These are phyloP conservation scores for Xylariaceae sp. DNA, from an alignment of 2,329 filamentous ascomycete species.

Conservation along the genomic window DNA sequence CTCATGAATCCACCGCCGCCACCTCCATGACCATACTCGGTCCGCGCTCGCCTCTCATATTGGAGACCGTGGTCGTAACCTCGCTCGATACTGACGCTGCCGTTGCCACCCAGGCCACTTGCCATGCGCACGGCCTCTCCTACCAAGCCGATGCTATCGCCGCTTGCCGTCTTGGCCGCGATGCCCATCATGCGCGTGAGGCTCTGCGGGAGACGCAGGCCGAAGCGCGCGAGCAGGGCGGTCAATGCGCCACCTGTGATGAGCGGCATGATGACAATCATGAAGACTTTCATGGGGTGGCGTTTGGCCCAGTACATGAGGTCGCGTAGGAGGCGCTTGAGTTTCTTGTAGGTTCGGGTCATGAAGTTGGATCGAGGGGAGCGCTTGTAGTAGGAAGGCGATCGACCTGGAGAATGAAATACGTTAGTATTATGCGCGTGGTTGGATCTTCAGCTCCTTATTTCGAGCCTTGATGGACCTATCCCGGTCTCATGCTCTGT, in stretches of 20 bases:
- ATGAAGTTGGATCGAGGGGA: constrained; percentile 79
- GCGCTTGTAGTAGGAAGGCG: constrained; percentile 70
- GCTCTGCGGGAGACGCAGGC: constrained; percentile 66
- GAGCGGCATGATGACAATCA: constrained; percentile 82
- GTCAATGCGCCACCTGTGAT: constrained; percentile 78
- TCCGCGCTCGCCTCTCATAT: constrained; percentile 36
- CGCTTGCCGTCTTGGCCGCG: constrained; percentile 46
- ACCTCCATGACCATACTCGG: constrained; percentile 33
- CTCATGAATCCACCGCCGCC: constrained; percentile 30
- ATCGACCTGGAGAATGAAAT: constrained; percentile 40
- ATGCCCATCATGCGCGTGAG: constrained; percentile 57
- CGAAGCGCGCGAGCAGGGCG: constrained; percentile 73
- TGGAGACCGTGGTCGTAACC: constrained; percentile 31
- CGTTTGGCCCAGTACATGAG: constrained; percentile 76
- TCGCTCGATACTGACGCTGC: constrained; percentile 30
- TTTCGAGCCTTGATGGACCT: no score
- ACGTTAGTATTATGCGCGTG: constrained; percentile 2
- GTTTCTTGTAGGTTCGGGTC: constrained; percentile 65
- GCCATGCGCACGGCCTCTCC: constrained; percentile 55
- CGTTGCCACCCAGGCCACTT: constrained; percentile 27
- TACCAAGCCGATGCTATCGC: constrained; percentile 47
- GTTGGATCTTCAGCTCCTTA: neutral
- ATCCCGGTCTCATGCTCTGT: no score
- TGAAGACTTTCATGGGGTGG: constrained; percentile 83
- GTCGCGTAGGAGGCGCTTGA: constrained; percentile 76